Evolutionary conservation across 306 rosid species (phyloP), one percentile per base, ranked within the genome.

Genomic region (Vicia sativa): DNA sequence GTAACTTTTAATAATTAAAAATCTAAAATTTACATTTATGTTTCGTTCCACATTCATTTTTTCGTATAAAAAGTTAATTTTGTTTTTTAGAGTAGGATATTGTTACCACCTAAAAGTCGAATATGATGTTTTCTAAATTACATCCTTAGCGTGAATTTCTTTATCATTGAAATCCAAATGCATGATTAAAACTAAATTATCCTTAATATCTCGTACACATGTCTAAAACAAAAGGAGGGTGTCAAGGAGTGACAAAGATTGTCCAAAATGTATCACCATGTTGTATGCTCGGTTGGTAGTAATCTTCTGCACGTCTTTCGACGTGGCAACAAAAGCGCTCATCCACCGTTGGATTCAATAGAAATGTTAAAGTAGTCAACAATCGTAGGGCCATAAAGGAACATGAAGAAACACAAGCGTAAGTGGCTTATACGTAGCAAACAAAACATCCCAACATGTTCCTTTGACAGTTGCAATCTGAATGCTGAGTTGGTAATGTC

Each of bases 401-500:
- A 38, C 13, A 48, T 19, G 11, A 15, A 12, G 29, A 60, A 11
- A 6, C 37, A 35, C 11, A 60, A 37, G 49, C 7, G 28, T 61
- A 34, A 9, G 42, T 57, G 38, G 41, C 15, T 34, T 18, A 15
- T 18, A 63, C 58, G 71, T 73, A 79, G 42, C 48, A 77, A 74
- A 62, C 34, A 31, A 55, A 77, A 71, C 71, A 74, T 68, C 62
- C 81, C 74, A 58, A 70, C 87, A 64, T 79, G 77, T 80, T 82
- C 78, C 66, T 74, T 41, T 1, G 52, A 74, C 79, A 54, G 70
- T 80, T 82, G 76, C 72, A 48, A 81, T 76, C 78, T 53, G 81
- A 77, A 65, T 60, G 82, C 75, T 70, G 70, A 71, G 87, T 78
- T 81, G 87, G 82, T 34, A 53, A 45, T 9, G 63, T 29, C 62